phyloP scores from a whole-genome alignment of 2,329 filamentous ascomycete genomes.

The Diaporthe citri region DNA sequence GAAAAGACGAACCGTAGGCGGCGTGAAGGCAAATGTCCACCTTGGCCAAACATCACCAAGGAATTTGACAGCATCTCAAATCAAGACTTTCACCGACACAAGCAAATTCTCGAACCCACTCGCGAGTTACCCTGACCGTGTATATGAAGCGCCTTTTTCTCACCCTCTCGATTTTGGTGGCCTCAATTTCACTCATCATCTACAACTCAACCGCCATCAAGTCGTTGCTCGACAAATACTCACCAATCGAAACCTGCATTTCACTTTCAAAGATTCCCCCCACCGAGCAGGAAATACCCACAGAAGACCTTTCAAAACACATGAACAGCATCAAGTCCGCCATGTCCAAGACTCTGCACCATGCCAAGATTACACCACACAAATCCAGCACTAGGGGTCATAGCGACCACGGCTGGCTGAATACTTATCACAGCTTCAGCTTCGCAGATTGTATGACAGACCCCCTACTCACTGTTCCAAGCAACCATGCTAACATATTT shows the following conservation, averaged over 20 bases:
- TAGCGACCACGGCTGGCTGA: constrained; percentile 87
- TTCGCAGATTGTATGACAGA: constrained; percentile 73
- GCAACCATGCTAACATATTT: neutral
- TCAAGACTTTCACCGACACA: neutral
- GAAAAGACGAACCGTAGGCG: neutral
- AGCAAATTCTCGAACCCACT: constrained; percentile 36
- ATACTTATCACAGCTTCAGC: constrained; percentile 88
- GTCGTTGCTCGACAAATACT: constrained; percentile 38
- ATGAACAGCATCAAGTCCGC: constrained; percentile 57
- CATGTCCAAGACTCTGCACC: constrained; percentile 73
- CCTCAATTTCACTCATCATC: constrained; percentile 48
- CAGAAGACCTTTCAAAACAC: constrained; percentile 24
- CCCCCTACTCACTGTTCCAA: neutral
- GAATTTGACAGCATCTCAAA: constrained; percentile 32
- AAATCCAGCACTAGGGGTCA: constrained; percentile 80
- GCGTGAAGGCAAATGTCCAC: neutral
- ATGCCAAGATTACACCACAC: constrained; percentile 81
- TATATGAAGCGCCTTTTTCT: constrained; percentile 51
- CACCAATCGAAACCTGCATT: constrained; percentile 1
- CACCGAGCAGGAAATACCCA: neutral
- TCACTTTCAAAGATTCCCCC: neutral
- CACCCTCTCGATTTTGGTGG: constrained; percentile 45
- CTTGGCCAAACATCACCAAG: constrained; percentile 41
- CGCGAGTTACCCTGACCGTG: constrained; percentile 33
- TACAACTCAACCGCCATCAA: constrained; percentile 44